Evolutionary conservation across 1,284 basidiomycete genomes (phyloP).

Genomic region (Fistulinella cinereoalba): DNA sequence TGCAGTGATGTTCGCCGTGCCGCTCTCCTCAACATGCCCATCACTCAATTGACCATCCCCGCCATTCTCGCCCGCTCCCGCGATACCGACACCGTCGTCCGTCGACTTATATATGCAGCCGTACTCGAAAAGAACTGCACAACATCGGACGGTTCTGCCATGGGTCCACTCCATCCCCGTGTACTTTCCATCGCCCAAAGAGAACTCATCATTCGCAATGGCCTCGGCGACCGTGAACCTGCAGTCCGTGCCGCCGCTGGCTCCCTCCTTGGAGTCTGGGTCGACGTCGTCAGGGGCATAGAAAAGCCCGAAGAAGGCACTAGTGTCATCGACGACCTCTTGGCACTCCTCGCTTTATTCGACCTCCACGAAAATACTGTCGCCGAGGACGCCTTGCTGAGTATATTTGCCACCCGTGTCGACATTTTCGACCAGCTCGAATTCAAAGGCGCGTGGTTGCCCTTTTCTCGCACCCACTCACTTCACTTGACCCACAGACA

Average conservation of each 20-base stretch:
- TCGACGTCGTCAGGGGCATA: constrained; percentile 57
- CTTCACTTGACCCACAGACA: constrained; percentile 42
- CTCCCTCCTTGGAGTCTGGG: constrained; percentile 77
- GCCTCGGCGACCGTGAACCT: constrained; percentile 85
- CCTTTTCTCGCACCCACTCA: background rate
- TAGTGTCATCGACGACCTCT: constrained; percentile 46
- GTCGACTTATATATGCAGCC: constrained; percentile 77
- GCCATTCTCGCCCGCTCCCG: constrained; percentile 78
- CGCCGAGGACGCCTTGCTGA: constrained; percentile 65
- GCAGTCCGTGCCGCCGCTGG: constrained; percentile 79
- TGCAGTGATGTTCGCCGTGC: constrained; percentile 87
- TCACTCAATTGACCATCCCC: constrained; percentile 59
- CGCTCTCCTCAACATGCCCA: constrained; percentile 77
- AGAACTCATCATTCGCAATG: constrained; percentile 75
- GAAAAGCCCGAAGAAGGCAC: constrained; percentile 43
- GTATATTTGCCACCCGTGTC: constrained; percentile 58
- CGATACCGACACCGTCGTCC: constrained; percentile 81
- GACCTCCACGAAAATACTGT: constrained; percentile 59
- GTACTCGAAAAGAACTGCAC: constrained; percentile 44
- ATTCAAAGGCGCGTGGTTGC: constrained; percentile 60
- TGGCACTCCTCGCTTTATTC: constrained; percentile 62
- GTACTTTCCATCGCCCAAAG: constrained; percentile 74
- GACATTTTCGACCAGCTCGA: constrained; percentile 65
- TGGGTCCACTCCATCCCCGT: constrained; percentile 64
- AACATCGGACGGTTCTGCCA: constrained; percentile 24